Percentiles rank a stretch among this genome's conserved stretches.
These are phyloP conservation scores for Aspergillus felis DNA, from an alignment of 2,329 filamentous ascomycete species.

Conservation along the genomic window DNA sequence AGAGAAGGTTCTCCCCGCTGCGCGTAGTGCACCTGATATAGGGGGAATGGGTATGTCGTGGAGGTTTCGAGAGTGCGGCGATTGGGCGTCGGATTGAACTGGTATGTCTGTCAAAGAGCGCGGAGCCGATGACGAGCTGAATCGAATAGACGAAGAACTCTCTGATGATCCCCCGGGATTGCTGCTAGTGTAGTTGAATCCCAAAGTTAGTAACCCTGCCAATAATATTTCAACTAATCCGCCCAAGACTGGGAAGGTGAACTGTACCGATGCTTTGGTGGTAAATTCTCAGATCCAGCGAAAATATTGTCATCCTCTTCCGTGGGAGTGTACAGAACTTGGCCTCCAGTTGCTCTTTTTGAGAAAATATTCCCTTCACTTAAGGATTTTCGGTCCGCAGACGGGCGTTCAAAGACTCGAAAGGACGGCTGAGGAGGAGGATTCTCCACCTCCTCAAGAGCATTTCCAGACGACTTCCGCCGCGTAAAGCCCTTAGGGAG, in stretches of 20 bases:
- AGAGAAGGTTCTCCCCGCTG: conserved; percentile 51
- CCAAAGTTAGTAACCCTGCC: conserved; percentile 10
- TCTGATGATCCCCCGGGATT: conserved; percentile 45
- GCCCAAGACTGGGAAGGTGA: conserved; percentile 9
- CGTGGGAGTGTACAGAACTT: conserved; percentile 30
- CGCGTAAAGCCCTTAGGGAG: conserved; percentile 51
- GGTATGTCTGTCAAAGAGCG: conserved; percentile 52
- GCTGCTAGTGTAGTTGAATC: conserved; percentile 40
- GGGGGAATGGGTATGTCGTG: conserved; percentile 42
- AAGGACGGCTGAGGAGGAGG: conserved; percentile 46
- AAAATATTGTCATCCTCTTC: conserved; percentile 41
- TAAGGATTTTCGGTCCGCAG: conserved; percentile 41
- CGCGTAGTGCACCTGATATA: conserved; percentile 40
- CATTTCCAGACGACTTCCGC: conserved; percentile 54
- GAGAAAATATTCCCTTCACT: conserved; percentile 36
- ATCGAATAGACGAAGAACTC: conserved; percentile 47
- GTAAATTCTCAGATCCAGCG: conserved; percentile 28
- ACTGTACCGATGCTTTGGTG: conserved; percentile 36
- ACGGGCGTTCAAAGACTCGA: conserved; percentile 51
- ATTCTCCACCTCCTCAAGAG: conserved; percentile 45
- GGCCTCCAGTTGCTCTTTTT: conserved; percentile 33
- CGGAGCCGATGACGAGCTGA: conserved; percentile 53
- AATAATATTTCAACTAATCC: neutral
- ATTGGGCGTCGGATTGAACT: conserved; percentile 36
- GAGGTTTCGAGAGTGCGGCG: conserved; percentile 34